Evolutionary conservation across 441 rosid species (phyloP), one percentile per base, ranked within the genome.

Genomic region (Arabidopsis lyrata): DNA sequence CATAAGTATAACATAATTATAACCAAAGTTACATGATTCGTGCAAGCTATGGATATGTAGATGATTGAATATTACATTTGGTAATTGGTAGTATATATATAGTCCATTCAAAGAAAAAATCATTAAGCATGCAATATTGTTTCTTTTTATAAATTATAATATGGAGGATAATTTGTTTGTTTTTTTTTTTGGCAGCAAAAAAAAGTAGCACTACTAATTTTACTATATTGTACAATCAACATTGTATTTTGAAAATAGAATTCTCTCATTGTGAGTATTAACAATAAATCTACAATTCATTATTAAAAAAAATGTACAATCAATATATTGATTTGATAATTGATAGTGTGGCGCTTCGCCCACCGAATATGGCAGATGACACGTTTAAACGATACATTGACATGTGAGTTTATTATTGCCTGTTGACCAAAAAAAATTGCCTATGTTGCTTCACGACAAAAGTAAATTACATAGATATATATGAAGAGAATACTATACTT

Each of bases 331-430:
- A 70, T 47, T 63, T 63, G 32, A 64, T 56, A 18, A 56, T 54
- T 69, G 22, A 54, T 14, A 35, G 59, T 29, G 66, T 70, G 36
- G 48, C 39, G 72, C 76, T 77, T 70, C 52, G 57, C 57, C 76
- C 80, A 50, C 63, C 39, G 63, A 77, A 70, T 47, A 42, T 66
- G 77, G 73, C 69, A 44, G 63, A 71, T 77, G 7, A 38, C 80
- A 77, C 76, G 77, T 55, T 71, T 34, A 42, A 58, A 59, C 31
- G 63, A 41, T 58, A 68, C 68, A 58, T 58, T 48, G 63, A 49
- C 80, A 77, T 77, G 80, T 77, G 77, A 66, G 58, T 77, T 65
- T 39, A 66, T 71, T 47, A 71, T 71, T 72, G 74, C 74, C 10
- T 22, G 27, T 24, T 24, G 27, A 24, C 27, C 27, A 3, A 24